These are phyloP conservation scores for Aspergillus piperis DNA, from an alignment of 2,329 filamentous ascomycete species.

Conservation along the genomic window DNA sequence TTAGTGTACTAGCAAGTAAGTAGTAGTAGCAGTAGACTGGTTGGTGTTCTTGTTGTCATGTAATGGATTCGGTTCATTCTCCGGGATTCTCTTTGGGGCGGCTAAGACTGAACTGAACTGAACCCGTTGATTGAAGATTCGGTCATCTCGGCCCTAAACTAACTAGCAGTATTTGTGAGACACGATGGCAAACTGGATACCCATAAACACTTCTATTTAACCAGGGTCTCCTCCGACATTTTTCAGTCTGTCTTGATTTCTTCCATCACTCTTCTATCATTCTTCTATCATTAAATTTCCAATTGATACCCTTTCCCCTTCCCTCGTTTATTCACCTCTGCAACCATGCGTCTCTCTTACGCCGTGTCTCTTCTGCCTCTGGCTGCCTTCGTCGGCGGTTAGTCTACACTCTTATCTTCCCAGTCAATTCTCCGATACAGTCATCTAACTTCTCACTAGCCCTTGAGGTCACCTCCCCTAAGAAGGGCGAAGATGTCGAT, in stretches of 20 bases:
- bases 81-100: background rate
- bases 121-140: background rate
- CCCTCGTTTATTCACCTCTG: background rate
- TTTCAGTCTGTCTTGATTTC: background rate
- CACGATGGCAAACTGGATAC: background rate
- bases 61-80: background rate
- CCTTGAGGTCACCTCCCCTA: constrained; percentile 38
- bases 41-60: too few relatives aligned
- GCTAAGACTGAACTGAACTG: background rate
- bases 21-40: too few relatives aligned
- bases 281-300: background rate
- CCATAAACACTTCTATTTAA: background rate
- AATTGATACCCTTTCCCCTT: background rate
- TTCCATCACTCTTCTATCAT: background rate
- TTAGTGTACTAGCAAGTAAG: too few relatives aligned
- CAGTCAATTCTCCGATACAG: background rate
- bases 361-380: constrained; percentile 28
- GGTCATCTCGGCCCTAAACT: background rate
- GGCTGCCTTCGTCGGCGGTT: constrained; percentile 33
- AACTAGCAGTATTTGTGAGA: background rate
- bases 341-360: constrained; percentile 33
- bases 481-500: constrained; percentile 33
- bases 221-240: background rate
- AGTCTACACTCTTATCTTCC: constrained; percentile 3
- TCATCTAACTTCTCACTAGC: constrained; percentile 24